These are phyloP conservation scores for Exobasidium rhododendri DNA, from an alignment of 1,284 basidiomycete species.

Conservation along the genomic window DNA sequence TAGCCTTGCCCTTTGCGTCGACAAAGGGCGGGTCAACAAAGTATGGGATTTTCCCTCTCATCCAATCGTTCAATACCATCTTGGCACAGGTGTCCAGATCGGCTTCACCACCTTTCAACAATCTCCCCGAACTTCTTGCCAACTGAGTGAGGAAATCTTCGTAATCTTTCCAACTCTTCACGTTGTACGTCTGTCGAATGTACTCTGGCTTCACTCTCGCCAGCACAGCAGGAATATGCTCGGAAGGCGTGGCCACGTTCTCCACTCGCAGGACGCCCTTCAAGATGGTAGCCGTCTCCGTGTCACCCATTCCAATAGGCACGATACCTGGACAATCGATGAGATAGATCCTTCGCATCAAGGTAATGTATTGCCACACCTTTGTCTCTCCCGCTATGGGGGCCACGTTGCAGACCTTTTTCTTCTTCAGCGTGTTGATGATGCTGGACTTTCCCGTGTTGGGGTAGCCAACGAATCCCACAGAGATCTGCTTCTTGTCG, in stretches of 20 bases:
- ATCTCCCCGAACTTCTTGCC: constrained; percentile 83
- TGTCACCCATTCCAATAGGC: constrained; percentile 82
- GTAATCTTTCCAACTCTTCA: constrained; percentile 59
- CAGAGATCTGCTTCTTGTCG: constrained; percentile 98
- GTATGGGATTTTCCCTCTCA: constrained; percentile 87
- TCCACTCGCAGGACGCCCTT: constrained; percentile 97
- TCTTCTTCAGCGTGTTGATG: constrained; percentile 98
- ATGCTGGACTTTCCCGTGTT: constrained; percentile 97
- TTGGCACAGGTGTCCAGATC: constrained; percentile 89
- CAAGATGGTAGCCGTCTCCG: constrained; percentile 86
- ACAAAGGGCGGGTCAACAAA: constrained; percentile 67
- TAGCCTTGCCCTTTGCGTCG: constrained; percentile 29
- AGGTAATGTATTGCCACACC: constrained; percentile 99
- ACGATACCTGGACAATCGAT: constrained; percentile 99
- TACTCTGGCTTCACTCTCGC: constrained; percentile 87
- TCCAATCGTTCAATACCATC: constrained; percentile 96
- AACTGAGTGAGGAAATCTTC: constrained; percentile 80
- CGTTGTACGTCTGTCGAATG: constrained; percentile 78
- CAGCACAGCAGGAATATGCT: constrained; percentile 86
- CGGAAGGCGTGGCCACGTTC: constrained; percentile 86
- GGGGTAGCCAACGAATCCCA: constrained; percentile 96
- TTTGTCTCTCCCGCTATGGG: constrained; percentile 98
- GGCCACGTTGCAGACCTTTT: constrained; percentile 95
- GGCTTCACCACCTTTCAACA: constrained; percentile 91
- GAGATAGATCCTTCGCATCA: constrained; percentile 93